Evolutionary conservation across 768 basidiomycete genomes (phyloP).

Genomic region (Tylopilus sp.): DNA sequence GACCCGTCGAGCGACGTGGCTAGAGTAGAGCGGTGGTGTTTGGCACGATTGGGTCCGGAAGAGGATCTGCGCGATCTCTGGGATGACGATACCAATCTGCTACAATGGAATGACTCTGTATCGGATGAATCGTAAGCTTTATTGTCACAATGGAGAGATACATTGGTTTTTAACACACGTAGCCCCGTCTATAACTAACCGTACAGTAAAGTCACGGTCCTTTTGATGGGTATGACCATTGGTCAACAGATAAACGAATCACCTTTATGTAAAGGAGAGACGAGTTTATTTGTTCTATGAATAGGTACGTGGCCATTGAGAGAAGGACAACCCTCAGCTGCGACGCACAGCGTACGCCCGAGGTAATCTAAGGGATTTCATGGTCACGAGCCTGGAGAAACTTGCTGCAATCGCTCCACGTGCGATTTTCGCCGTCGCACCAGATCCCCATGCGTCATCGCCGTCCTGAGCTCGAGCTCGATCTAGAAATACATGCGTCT

Average conservation of each 20-base stretch:
- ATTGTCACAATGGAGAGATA: not conserved
- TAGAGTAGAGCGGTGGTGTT: no score
- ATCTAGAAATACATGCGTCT: conserved; percentile 35
- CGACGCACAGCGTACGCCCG: not conserved
- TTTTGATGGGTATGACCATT: conserved; percentile 1
- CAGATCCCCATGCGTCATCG: conserved; percentile 53
- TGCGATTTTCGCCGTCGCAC: conserved; percentile 52
- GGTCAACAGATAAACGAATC: not conserved
- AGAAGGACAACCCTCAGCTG: no score
- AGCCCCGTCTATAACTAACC: not conserved
- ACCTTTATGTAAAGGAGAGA: not conserved
- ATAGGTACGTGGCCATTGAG: not conserved
- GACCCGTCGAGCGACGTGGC: no score
- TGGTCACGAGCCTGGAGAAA: conserved; percentile 32
- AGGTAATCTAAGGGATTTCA: not conserved
- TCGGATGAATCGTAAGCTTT: no score
- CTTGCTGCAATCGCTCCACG: conserved; percentile 40
- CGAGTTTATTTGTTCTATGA: conserved; percentile 12
- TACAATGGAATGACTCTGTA: no score
- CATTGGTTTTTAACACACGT: no score
- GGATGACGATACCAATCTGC: no score
- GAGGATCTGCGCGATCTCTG: no score
- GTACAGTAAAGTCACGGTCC: not conserved
- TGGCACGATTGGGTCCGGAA: no score
- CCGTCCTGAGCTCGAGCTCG: conserved; percentile 54